Evolutionary conservation across 164 flowering plant species (phyloP), one percentile per base, ranked within the genome.

Genomic region (Cinnamomum chago): DNA sequence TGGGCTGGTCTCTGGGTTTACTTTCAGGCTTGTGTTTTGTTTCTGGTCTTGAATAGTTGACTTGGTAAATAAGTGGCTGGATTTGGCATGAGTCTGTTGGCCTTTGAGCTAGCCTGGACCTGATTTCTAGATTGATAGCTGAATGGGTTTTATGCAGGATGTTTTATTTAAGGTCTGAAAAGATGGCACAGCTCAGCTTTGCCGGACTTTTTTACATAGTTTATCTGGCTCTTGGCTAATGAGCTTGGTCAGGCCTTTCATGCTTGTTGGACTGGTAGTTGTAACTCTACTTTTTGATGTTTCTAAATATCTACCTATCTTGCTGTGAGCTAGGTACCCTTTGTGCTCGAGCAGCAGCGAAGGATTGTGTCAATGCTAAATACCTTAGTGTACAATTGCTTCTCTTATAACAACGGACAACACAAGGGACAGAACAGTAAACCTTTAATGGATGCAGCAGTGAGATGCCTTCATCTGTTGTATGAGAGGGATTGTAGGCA

Each of bases 401-500:
- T 92, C 65, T 84, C 86, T 64, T 82, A 83, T 47, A 75, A 77
- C 70, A 81, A 51, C 67, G 60, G 17, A 12, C 60, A 55, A 40
- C 47, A 40, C 47, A 40, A 40, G 47, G 82, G 85, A 35, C 83
- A 72, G n/a, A 84, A 84, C 70, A 76, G 82, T 81, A 82, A 75
- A 77, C 76, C 88, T 62, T 84, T 96, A 71, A 88, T 91, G 93
- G 97, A 88, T 78, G 88, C 92, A 77, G 92, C 98, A 50, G 81
- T 87, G 73, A 90, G 86, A 78, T 96, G 99, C 79, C 85, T 96
- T 75, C 99, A 92, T 82, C 77, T 94, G 78, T 74, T 96, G 78
- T 94, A 96, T 86, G 97, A 96, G 81, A 91, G 99, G 84, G 98
- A 96, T 77, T 92, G 98, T 83, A 90, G 99, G 78, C 98, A 89